Evolutionary conservation across 768 basidiomycete genomes (phyloP), one percentile per base, ranked within the genome.

Genomic region (Xerocomellus intermedius): DNA sequence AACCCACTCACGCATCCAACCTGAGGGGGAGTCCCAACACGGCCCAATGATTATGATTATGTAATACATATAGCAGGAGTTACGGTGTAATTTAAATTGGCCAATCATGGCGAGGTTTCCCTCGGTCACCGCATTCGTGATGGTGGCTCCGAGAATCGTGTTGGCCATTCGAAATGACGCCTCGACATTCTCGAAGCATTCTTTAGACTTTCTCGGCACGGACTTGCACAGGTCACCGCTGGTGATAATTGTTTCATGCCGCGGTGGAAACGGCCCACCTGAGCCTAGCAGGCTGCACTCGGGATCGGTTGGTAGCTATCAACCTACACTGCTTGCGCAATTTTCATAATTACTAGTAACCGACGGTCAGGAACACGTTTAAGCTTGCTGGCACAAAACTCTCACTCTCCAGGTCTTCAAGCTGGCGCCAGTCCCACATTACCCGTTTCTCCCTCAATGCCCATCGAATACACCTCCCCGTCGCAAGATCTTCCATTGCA

Each of bases 401-500:
- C 64, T 56, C 64, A 60, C 56, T 55, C 38, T 38, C 43, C 24
- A 43, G 28, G 43, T 42, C 22, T 44, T 39, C 50, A 50, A 37
- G 46, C 54, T 59, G 52, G 59, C 41, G 21, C 26, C 14, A 8
- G 42, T 53, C 43, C 35, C 54, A 42, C 55, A 61, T 62, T 22
- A 9, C 36, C 14, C 30, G 16, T 42, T 32, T 36, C 21, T 44
- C 43, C 43, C 28, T 38, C 38, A 17, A 70, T 69, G 69, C 59
- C 62, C 41, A 26, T 47, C 50, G 58, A 68, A 38, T 21, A 46
- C 41, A 21, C 30, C 16, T 55, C 54, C 39, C 50, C 54, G 42
- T 35, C 50, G 22, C 56, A 63, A 30, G 66, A 52, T 42, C 42
- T 48, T 52, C 50, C 70, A 14, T 38, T 66, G 36, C 60, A 47